These are phyloP conservation scores for Stagonosporopsis chrysanthemi DNA, from an alignment of 2,329 filamentous ascomycete genomes.

Conservation along the genomic window DNA sequence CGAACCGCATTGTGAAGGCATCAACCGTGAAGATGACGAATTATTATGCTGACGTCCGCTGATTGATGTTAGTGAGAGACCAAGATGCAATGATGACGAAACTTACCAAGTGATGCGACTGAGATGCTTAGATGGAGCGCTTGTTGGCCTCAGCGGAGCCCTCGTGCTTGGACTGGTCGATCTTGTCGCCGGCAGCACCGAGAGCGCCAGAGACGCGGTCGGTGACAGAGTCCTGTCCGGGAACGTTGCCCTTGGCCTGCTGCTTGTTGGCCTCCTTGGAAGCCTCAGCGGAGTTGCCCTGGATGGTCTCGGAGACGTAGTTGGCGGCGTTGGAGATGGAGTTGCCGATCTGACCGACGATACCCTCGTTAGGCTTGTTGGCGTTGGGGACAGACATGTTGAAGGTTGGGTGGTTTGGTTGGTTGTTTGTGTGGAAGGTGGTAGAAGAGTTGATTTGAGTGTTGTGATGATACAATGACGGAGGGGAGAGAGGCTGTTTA, in stretches of 20 bases:
- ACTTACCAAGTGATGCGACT: conserved; percentile 17
- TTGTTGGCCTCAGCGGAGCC: conserved; percentile 59
- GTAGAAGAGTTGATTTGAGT: conserved; percentile 24
- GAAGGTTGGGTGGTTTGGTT: conserved; percentile 25
- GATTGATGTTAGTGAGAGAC: background rate
- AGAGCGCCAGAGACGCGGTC: conserved; percentile 64
- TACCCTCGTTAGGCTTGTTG: conserved; percentile 54
- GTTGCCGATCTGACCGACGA: conserved; percentile 53
- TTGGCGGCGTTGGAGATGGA: conserved; percentile 65
- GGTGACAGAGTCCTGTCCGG: conserved; percentile 40
- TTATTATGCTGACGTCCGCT: conserved; percentile 17
- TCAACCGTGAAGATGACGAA: conserved; percentile 5
- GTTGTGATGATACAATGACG: conserved; percentile 25
- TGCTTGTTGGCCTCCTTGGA: conserved; percentile 75
- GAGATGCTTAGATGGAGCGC: conserved; percentile 42
- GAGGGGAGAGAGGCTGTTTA: conserved; percentile 23
- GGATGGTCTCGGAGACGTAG: conserved; percentile 71
- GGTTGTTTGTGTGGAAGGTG: conserved; percentile 9
- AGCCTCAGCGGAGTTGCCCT: conserved; percentile 63
- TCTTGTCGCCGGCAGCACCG: conserved; percentile 61
- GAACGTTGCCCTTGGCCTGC: conserved; percentile 66
- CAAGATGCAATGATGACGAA: too few relatives aligned
- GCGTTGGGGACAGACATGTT: conserved; percentile 56
- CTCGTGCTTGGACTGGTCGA: conserved; percentile 61
- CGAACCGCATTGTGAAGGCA: conserved; percentile 15